A percentile compares a stretch with the other conserved stretches of the same genome.
Evolutionary conservation across 306 rosid genomes (phyloP).

Genomic region (Delonix regia): DNA sequence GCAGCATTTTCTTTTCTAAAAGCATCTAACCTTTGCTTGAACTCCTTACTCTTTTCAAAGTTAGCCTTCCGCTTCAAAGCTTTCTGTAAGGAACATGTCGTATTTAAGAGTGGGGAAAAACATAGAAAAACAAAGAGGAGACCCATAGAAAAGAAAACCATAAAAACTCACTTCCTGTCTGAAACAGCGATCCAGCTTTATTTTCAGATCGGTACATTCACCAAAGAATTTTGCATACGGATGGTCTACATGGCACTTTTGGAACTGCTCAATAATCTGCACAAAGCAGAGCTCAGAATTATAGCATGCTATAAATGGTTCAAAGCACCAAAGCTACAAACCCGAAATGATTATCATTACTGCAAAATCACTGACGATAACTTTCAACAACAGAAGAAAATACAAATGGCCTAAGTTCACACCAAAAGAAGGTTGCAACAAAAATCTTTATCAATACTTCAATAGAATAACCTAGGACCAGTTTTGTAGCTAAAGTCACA

Average conservation of each 20-base stretch:
- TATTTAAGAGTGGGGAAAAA: background rate
- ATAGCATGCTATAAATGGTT: background rate
- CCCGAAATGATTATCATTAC: background rate
- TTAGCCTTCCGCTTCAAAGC: constrained; percentile 93
- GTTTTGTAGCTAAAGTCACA: constrained; percentile 6
- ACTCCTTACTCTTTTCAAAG: constrained; percentile 85
- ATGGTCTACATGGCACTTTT: constrained; percentile 83
- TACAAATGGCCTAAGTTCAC: constrained; percentile 6
- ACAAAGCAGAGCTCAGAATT: constrained; percentile 27
- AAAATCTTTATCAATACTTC: background rate
- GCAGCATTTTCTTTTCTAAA: constrained; percentile 71
- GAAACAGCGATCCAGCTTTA: constrained; percentile 91
- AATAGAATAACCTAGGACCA: background rate
- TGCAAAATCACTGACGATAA: constrained; percentile 20
- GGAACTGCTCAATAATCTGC: constrained; percentile 80
- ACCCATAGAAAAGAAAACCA: background rate
- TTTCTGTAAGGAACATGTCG: constrained; percentile 56
- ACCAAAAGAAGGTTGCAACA: background rate
- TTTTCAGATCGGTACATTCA: constrained; percentile 86
- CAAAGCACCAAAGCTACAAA: background rate
- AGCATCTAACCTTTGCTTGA: constrained; percentile 69
- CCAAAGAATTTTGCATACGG: constrained; percentile 81
- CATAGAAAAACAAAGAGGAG: constrained; percentile 1
- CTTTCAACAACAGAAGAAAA: constrained; percentile 23
- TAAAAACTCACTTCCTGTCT: constrained; percentile 73